phyloP scores from a whole-genome alignment of 306 rosid species.

The Rosa persica region DNA sequence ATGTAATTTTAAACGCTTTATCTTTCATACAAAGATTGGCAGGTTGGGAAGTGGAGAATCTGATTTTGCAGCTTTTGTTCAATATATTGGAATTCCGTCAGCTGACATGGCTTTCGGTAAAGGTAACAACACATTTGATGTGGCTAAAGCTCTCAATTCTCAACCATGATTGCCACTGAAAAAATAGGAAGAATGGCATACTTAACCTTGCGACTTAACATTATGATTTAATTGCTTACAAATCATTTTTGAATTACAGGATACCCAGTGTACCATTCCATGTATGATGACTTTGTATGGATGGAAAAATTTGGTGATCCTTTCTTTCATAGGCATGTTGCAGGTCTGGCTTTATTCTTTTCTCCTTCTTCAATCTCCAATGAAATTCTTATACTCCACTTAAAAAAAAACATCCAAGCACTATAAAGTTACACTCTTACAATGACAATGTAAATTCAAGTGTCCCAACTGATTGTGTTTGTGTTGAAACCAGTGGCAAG shows the following conservation, averaged over 20 bases:
- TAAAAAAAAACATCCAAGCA: neutral
- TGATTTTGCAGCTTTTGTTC: constrained; percentile 67
- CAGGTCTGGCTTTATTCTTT: constrained; percentile 48
- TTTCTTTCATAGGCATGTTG: constrained; percentile 67
- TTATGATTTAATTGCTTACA: neutral
- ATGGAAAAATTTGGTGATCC: constrained; percentile 80
- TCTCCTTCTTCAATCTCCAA: neutral
- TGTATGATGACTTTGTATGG: constrained; percentile 73
- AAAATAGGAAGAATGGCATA: neutral
- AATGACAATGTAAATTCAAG: neutral
- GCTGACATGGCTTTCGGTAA: constrained; percentile 45
- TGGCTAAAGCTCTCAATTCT: neutral
- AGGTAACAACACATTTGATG: constrained; percentile 33
- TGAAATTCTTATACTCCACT: neutral
- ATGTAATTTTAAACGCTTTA: constrained; percentile 5
- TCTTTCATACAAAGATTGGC: constrained; percentile 40
- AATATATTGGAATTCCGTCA: constrained; percentile 77
- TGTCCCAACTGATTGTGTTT: constrained; percentile 1
- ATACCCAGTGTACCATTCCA: constrained; percentile 68
- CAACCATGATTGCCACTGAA: neutral
- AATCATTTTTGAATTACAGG: constrained; percentile 31
- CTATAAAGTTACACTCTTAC: neutral
- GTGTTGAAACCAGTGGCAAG: constrained; percentile 50
- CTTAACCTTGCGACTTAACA: neutral
- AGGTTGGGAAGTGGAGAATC: constrained; percentile 71